These are phyloP conservation scores for Caryopteris hybrid DNA, from an alignment of 305 asterid species.

Conservation along the genomic window DNA sequence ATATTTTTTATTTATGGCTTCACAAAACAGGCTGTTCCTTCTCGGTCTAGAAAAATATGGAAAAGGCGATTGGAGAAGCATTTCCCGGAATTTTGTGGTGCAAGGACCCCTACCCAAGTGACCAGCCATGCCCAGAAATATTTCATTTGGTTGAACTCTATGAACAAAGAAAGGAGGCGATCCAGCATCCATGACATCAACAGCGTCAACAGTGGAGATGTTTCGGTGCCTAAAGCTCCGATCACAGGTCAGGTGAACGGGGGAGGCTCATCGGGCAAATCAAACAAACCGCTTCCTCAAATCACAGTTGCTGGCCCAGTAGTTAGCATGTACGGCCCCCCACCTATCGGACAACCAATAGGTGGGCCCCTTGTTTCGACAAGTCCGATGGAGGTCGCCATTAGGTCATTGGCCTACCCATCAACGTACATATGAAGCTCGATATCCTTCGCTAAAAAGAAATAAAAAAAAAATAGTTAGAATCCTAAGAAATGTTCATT, in stretches of 20 bases:
- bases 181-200: conserved; percentile 90
- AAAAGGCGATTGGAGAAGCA: conserved; percentile 92
- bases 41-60: conserved; percentile 83
- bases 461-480: too few relatives aligned
- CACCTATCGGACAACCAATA: conserved; percentile 70
- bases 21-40: conserved; percentile 59
- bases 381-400: too few relatives aligned
- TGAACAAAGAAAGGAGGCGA: conserved; percentile 82
- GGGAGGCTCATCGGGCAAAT: conserved; percentile 39
- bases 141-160: conserved; percentile 75
- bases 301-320: conserved; percentile 31
- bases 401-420: too few relatives aligned
- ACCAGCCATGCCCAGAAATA: conserved; percentile 92
- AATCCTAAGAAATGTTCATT: too few relatives aligned
- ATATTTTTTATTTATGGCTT: background rate
- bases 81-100: conserved; percentile 75
- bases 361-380: conserved; percentile 68
- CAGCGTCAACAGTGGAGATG: conserved; percentile 59
- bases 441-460: too few relatives aligned
- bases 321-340: conserved; percentile 45
- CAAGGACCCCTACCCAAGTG: conserved; percentile 87
- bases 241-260: conserved; percentile 74
- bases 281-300: conserved; percentile 39
- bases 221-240: conserved; percentile 62
- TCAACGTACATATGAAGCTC: too few relatives aligned